These are phyloP conservation scores for Pseudoneurospora amorphoporcata DNA, from an alignment of 495 filamentous ascomycete genomes.

Conservation along the genomic window DNA sequence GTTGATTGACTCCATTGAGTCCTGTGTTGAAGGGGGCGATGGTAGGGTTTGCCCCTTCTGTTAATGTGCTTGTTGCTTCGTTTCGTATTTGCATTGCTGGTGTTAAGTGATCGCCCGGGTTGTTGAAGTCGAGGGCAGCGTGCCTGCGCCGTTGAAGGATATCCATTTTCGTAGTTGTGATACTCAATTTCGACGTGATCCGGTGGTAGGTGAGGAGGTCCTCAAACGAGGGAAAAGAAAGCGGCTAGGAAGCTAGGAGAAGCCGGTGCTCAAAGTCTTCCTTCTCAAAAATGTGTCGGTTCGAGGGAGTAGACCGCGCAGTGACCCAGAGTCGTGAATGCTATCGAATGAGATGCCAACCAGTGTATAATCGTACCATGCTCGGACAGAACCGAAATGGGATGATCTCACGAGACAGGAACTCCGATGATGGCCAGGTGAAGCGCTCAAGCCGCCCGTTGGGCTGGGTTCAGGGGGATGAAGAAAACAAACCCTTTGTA, in stretches of 20 bases:
- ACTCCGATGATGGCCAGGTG: background rate
- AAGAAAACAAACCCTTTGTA: background rate
- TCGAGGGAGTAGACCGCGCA: background rate
- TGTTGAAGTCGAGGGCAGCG: conserved; percentile 8
- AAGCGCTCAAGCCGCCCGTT: background rate
- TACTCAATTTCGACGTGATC: background rate
- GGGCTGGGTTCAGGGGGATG: background rate
- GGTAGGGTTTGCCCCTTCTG: conserved; percentile 16
- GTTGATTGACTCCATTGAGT: conserved; percentile 43
- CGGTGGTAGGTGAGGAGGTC: background rate
- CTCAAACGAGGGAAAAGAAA: background rate
- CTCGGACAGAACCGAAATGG: background rate
- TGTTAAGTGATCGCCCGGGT: background rate
- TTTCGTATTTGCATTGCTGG: conserved; percentile 7
- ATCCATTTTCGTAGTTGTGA: conserved; percentile 11
- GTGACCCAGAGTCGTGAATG: background rate
- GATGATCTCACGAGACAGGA: background rate
- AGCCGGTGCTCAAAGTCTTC: background rate
- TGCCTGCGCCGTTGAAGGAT: conserved; percentile 11
- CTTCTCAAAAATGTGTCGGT: background rate
- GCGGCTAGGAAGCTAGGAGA: background rate
- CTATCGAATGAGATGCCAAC: background rate
- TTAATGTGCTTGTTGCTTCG: conserved; percentile 2
- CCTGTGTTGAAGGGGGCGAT: conserved; percentile 38
- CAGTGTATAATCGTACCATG: background rate